Base-by-base conservation (phyloP, 2,329 filamentous ascomycete genomes). In the Aspergillus sp. region DNA sequence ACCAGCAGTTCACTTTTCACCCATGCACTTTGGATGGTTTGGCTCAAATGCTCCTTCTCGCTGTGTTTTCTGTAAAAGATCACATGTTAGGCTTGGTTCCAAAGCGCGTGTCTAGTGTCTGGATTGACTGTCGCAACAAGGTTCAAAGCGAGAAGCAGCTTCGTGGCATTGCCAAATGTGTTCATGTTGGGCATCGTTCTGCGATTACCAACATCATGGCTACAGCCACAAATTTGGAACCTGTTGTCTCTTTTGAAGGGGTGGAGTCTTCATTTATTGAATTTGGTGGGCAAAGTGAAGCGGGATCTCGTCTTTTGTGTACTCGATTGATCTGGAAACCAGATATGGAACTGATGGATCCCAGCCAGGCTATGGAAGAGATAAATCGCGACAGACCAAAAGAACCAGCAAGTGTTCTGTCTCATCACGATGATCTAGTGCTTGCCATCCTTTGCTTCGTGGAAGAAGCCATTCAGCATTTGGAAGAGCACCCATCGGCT, bases 1-100 rank as follows among this genome's bases (percentile, higher is more conserved):
- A 31, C 9, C 29, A 31, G n/a, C 10, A 16, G n/a, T 52, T 36
- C 9, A 36, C 29, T 20, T 14, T 24, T 7, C 50, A 52, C 29
- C 50, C 50, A 6, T 52, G 50, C 26, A 52, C 50, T n/a, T 36
- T 52, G 50, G 50, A 52, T 20, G 50, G 50, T 32, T 36, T 52
- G n/a, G 50, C 50, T 18, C 50, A 52, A 36, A 36, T 36, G 11
- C 10, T 36, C 4, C 32, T 36, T 36, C 14, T 52, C 6, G 29
- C 39, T n/a, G 31, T 52, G 9, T 36, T 36, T 18, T 12, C 29
- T 18, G 10, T 52, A 20, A 42, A 22, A n/a, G 26, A 36, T n/a
- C 18, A 6, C 6, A 36, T 20, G 6, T 18, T 20, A 16, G 32
- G 50, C 50, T 14, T 52, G 50, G 50, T 52, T 12, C 50, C 50